Evolutionary conservation across 768 basidiomycete genomes (phyloP).

Genomic region (Agrocybe pediades): DNA sequence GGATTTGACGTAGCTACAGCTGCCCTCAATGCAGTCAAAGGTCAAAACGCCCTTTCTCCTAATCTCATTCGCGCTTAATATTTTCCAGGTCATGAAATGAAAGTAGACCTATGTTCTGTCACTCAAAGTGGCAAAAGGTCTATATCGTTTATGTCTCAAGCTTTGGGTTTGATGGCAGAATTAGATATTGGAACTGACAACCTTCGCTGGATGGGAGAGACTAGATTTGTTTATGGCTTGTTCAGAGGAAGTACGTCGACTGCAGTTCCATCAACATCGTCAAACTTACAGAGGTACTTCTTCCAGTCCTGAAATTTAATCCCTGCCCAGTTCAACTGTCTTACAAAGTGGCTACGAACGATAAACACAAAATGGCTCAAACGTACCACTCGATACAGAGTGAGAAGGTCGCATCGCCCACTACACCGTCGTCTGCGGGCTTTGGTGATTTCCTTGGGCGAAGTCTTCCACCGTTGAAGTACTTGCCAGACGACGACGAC

Average conservation of each 20-base stretch:
- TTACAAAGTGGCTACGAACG: slow-evolving; percentile 65
- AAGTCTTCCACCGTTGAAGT: slow-evolving; percentile 47
- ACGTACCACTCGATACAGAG: slow-evolving; percentile 42
- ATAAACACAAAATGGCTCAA: slow-evolving; percentile 73
- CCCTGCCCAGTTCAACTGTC: slow-evolving; percentile 71
- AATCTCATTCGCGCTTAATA: not conserved
- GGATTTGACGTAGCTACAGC: slow-evolving; percentile 75
- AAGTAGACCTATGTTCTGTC: slow-evolving; percentile 78
- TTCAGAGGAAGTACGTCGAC: slow-evolving; percentile 60
- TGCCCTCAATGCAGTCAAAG: slow-evolving; percentile 80
- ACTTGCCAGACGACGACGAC: slow-evolving; percentile 45
- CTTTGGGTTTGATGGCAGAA: slow-evolving; percentile 84
- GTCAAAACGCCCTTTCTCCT: slow-evolving; percentile 29
- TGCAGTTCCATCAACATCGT: not conserved
- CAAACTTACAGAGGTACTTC: not conserved
- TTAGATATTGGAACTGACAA: slow-evolving; percentile 83
- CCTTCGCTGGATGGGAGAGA: slow-evolving; percentile 85
- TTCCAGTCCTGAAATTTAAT: slow-evolving; percentile 63
- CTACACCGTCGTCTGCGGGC: not conserved
- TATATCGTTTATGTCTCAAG: slow-evolving; percentile 84
- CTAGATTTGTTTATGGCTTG: slow-evolving; percentile 74
- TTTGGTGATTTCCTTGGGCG: slow-evolving; percentile 16
- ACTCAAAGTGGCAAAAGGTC: slow-evolving; percentile 61
- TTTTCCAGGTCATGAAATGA: slow-evolving; percentile 64
- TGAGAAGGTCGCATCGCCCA: slow-evolving; percentile 6